phyloP scores from a whole-genome alignment of 106 monocot species.

The Narthecium ossifragum region DNA sequence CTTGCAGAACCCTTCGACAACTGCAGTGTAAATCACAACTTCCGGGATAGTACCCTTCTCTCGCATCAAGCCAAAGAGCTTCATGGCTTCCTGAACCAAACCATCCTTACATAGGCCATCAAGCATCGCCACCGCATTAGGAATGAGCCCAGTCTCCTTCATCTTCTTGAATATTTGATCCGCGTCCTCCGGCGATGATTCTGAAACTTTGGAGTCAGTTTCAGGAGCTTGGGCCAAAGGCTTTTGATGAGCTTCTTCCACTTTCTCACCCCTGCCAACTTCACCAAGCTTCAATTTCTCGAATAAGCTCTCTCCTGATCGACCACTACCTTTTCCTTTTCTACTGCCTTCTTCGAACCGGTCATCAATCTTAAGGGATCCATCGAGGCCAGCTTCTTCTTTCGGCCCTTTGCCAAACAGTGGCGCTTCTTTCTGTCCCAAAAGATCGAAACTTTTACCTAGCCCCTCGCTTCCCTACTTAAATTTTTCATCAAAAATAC shows the following conservation, averaged over 20 bases:
- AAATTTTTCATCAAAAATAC: too few species aligned
- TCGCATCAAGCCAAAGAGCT: slow-evolving; percentile 84
- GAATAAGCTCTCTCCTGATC: slow-evolving; percentile 16
- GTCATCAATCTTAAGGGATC: slow-evolving; percentile 1
- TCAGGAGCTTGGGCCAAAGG: background rate
- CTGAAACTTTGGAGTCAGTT: background rate
- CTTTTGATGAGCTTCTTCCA: slow-evolving; percentile 4
- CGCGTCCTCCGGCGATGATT: slow-evolving; percentile 44
- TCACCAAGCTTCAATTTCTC: slow-evolving; percentile 29
- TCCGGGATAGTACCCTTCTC: slow-evolving; percentile 94
- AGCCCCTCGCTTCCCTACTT: too few species aligned
- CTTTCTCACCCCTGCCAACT: slow-evolving; percentile 1
- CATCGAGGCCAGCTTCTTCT: too few species aligned
- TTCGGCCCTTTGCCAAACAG: background rate
- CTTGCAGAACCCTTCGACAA: slow-evolving; percentile 89
- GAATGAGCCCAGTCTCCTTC: slow-evolving; percentile 92
- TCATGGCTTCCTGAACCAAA: slow-evolving; percentile 90
- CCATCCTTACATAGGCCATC: slow-evolving; percentile 94
- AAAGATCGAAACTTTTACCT: too few species aligned
- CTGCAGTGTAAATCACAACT: slow-evolving; percentile 88
- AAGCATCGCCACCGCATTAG: slow-evolving; percentile 96
- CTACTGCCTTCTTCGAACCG: background rate
- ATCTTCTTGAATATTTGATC: slow-evolving; percentile 89
- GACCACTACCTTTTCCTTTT: slow-evolving; percentile 11
- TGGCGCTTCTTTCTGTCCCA: background rate